These are phyloP conservation scores for Aspergillus piperis DNA, from an alignment of 2,329 filamentous ascomycete genomes.

Conservation along the genomic window DNA sequence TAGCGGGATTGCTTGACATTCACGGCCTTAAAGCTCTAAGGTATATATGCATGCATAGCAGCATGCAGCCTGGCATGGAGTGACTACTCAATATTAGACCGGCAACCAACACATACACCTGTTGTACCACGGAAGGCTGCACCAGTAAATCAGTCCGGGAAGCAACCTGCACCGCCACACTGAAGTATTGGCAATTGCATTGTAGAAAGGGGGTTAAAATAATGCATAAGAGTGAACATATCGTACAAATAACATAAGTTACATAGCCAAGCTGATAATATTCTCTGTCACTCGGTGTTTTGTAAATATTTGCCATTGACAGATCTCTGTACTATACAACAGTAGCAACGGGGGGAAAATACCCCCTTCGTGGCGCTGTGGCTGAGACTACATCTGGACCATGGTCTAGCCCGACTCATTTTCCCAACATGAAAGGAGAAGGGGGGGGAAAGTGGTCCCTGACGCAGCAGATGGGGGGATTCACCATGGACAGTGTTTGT, in stretches of 20 bases:
- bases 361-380: slow-evolving; percentile 10
- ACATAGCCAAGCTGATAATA: background rate
- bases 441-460: background rate
- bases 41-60: background rate
- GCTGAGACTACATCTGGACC: slow-evolving; percentile 22
- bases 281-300: too few relatives aligned
- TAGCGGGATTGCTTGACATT: too few relatives aligned
- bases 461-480: slow-evolving; percentile 11
- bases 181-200: slow-evolving; percentile 6
- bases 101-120: background rate
- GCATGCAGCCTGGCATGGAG: background rate
- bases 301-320: background rate
- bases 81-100: too few relatives aligned
- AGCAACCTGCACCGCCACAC: slow-evolving; percentile 10
- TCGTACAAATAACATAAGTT: background rate
- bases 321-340: slow-evolving; percentile 5
- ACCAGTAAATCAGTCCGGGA: background rate
- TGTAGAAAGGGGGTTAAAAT: background rate
- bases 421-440: background rate
- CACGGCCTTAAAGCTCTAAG: background rate
- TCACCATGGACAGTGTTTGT: background rate
- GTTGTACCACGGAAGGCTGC: background rate
- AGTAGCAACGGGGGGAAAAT: background rate
- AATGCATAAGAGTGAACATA: background rate
- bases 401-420: slow-evolving; percentile 23